Percentiles rank a stretch among this genome's conserved stretches.
Evolutionary conservation across 1,284 basidiomycete genomes (phyloP).

Genomic region (Fomes fomentarius): DNA sequence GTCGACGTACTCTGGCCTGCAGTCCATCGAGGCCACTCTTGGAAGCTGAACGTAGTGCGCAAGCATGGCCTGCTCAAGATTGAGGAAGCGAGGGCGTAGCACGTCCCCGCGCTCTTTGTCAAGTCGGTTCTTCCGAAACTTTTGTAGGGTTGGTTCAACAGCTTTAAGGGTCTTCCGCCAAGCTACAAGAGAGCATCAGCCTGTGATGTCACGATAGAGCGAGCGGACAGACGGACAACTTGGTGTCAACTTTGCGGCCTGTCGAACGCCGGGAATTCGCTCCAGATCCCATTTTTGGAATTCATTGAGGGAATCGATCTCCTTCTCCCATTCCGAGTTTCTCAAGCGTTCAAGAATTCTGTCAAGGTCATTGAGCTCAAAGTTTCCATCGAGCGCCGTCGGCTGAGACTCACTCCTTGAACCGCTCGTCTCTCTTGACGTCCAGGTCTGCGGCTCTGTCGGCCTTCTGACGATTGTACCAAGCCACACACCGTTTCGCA

Average conservation of each 20-base stretch:
- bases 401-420: too few relatives aligned
- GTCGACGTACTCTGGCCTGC: neutral
- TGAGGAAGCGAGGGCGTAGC: neutral
- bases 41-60: constrained; percentile 6
- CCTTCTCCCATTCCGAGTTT: too few relatives aligned
- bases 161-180: constrained; percentile 1
- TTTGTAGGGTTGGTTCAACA: neutral
- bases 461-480: too few relatives aligned
- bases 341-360: too few relatives aligned
- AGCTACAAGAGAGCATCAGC: neutral
- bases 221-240: neutral
- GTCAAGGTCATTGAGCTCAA: too few relatives aligned
- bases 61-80: neutral
- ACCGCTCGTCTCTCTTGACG: too few relatives aligned
- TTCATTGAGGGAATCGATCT: too few relatives aligned
- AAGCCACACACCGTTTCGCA: too few relatives aligned
- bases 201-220: neutral
- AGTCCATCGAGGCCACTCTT: constrained; percentile 3
- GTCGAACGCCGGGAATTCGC: too few relatives aligned
- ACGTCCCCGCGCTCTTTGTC: neutral
- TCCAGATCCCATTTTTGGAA: too few relatives aligned
- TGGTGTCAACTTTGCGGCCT: neutral
- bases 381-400: too few relatives aligned
- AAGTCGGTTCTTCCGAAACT: neutral
- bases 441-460: too few relatives aligned